A percentile compares a stretch with the other conserved stretches of the same genome.
These are phyloP conservation scores for Phytopythium montanum DNA, from an alignment of 352 stramenopile species.

Conservation along the genomic window DNA sequence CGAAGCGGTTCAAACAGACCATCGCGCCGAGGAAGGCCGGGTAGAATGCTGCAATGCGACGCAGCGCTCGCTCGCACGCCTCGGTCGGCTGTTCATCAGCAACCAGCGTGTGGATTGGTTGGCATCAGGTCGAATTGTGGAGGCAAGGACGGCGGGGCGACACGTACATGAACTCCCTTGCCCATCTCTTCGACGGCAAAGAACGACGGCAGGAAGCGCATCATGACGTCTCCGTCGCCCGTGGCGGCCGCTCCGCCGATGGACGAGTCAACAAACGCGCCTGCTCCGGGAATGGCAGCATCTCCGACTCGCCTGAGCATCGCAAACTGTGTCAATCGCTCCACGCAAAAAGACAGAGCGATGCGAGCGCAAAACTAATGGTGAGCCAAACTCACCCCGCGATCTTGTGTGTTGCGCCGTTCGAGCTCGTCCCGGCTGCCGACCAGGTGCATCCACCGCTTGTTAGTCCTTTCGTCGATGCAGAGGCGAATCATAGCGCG, in stretches of 20 bases:
- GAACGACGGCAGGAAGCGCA: conserved; percentile 88
- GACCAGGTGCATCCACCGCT: not conserved
- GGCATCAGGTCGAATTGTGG: not conserved
- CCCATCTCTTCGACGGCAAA: conserved; percentile 82
- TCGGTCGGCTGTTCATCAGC: conserved; percentile 56
- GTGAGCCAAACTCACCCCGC: conserved; percentile 44
- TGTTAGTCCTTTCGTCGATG: not conserved
- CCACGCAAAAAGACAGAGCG: not conserved
- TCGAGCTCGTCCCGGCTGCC: conserved; percentile 83
- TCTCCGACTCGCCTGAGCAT: conserved; percentile 82
- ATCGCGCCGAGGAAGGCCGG: conserved; percentile 73
- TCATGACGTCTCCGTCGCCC: conserved; percentile 90
- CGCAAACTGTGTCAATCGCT: conserved; percentile 1
- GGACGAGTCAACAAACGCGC: conserved; percentile 82
- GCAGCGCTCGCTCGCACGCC: conserved; percentile 53
- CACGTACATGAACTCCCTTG: conserved; percentile 55
- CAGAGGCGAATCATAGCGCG: not conserved
- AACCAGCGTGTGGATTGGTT: not conserved
- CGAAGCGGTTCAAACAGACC: conserved; percentile 71
- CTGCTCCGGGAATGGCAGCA: conserved; percentile 74
- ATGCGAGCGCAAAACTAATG: not conserved
- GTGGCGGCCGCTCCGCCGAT: conserved; percentile 83
- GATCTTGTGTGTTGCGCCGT: conserved; percentile 89
- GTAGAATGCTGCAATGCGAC: conserved; percentile 46
- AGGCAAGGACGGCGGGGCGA: not conserved